A percentile compares a stretch with the other conserved stretches of the same genome.
These are phyloP conservation scores for Vigna hirtella DNA, from an alignment of 306 rosid species.

Conservation along the genomic window DNA sequence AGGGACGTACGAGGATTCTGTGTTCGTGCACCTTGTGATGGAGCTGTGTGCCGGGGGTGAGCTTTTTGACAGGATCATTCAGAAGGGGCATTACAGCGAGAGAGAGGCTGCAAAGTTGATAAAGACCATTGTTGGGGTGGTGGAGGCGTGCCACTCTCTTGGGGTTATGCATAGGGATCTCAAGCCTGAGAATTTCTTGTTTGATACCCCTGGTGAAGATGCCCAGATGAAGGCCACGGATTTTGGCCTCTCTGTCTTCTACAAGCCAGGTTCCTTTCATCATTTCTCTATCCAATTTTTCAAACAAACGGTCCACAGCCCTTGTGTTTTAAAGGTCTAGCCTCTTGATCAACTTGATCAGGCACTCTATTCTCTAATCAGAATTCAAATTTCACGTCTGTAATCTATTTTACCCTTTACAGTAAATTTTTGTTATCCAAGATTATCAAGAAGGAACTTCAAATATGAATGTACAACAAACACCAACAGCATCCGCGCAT, in stretches of 20 bases:
- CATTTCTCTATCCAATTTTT: neutral
- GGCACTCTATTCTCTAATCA: neutral
- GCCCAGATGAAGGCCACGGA: constrained; percentile 85
- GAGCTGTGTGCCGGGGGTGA: constrained; percentile 91
- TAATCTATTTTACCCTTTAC: neutral
- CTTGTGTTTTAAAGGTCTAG: no score
- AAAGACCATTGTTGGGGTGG: constrained; percentile 83
- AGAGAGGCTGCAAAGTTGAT: constrained; percentile 81
- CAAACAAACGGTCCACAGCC: neutral
- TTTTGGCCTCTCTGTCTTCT: constrained; percentile 84
- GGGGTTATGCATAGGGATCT: constrained; percentile 98
- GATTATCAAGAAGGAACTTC: neutral
- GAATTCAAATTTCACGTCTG: neutral
- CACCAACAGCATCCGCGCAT: neutral
- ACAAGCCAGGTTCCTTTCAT: constrained; percentile 74
- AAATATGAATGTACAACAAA: neutral
- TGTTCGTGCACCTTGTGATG: constrained; percentile 89
- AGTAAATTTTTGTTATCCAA: neutral
- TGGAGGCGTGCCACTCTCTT: constrained; percentile 86
- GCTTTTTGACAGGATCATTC: constrained; percentile 85
- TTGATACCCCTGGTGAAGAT: constrained; percentile 72
- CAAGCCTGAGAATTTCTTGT: constrained; percentile 94
- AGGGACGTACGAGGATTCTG: constrained; percentile 85
- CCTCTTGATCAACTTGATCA: no score
- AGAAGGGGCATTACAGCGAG: constrained; percentile 89